Evolutionary conservation across 352 stramenopile genomes (phyloP), one percentile per base, ranked within the genome.

Genomic region (Pythium coloratum): DNA sequence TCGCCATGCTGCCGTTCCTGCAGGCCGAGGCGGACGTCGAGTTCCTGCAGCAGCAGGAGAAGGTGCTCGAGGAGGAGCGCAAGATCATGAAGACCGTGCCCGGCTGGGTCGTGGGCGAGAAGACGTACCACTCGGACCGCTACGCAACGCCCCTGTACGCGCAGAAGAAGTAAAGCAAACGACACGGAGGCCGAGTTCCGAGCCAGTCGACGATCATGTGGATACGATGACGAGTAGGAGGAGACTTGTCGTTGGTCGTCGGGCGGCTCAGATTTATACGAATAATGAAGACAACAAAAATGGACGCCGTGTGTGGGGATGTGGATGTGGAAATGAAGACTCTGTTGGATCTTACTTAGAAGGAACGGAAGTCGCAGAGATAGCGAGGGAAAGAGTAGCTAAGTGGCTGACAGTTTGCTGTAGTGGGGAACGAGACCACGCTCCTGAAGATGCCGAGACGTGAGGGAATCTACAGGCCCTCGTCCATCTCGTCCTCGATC

Each of bases 401-500:
- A 13, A 1, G 3, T 6, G 5, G 38, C 38, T 18, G 38, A 44
- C 38, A 44, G 38, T 44, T 12, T 44, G 38, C 10, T 44, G 38
- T 20, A 44, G 38, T 44, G 10, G 34, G 10, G 34, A 13, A 9
- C 34, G 7, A 13, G 7, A 4, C n/a, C 34, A 28, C 18, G 30
- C 53, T 16, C 33, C 13, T 36, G 30, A 50, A 46, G 34, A 28
- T 16, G 34, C 10, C 34, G 38, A 59, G 10, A 32, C 18, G 61
- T 14, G 59, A 28, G 9, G 28, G 51, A 30, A 44, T 58, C 75
- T 81, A 93, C 42, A 92, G 73, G 7, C 84, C 95, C 63, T 99
- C 94, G 62, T 98, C 95, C 77, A 99, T 93, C 73, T 99, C 96
- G 72, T 99, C 96, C 73, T 99, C 96, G 61, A 99, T 94, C 81